A percentile compares a stretch with the other conserved stretches of the same genome.
Conservation (phyloP, 2,329 filamentous ascomycete genomes). For the Colletotrichum lindemuthianum region DNA sequence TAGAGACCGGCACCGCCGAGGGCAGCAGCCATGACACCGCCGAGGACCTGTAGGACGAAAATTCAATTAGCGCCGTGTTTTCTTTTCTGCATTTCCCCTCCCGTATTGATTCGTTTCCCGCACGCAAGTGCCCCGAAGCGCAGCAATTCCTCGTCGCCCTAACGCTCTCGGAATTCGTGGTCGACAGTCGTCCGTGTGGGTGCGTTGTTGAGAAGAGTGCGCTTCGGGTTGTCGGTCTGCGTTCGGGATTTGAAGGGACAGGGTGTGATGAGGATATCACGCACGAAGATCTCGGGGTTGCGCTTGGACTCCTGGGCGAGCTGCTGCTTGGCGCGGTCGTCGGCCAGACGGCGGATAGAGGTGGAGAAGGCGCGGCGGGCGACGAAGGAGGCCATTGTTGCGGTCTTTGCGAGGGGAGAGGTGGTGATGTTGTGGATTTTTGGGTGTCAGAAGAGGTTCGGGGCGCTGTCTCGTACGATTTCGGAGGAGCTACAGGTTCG, state of each 20-base stretch:
- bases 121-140: constrained; percentile 6
- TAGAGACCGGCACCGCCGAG: constrained; percentile 91
- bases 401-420: constrained; percentile 37
- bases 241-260: constrained; percentile 4
- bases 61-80: constrained; percentile 24
- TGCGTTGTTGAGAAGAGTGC: neutral
- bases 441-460: constrained; percentile 25
- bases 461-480: constrained; percentile 35
- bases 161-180: too few relatives aligned
- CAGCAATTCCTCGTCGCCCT: neutral
- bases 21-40: constrained; percentile 89
- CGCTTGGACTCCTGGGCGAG: constrained; percentile 69
- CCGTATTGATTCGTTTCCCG: neutral
- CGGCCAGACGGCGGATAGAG: constrained; percentile 58
- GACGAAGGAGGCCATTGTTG: constrained; percentile 66
- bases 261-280: constrained; percentile 45
- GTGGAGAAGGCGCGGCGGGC: constrained; percentile 67
- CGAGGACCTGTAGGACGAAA: constrained; percentile 74
- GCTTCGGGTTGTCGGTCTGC: too few relatives aligned
- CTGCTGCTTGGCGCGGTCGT: constrained; percentile 53
- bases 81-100: neutral
- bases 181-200: neutral
- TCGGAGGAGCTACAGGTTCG: constrained; percentile 35
- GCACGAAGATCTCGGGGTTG: constrained; percentile 56
- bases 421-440: constrained; percentile 31